A percentile compares a stretch with the other conserved stretches of the same genome.
These are phyloP conservation scores for Fusarium bulbicola DNA, from an alignment of 2,329 filamentous ascomycete species.

Conservation along the genomic window DNA sequence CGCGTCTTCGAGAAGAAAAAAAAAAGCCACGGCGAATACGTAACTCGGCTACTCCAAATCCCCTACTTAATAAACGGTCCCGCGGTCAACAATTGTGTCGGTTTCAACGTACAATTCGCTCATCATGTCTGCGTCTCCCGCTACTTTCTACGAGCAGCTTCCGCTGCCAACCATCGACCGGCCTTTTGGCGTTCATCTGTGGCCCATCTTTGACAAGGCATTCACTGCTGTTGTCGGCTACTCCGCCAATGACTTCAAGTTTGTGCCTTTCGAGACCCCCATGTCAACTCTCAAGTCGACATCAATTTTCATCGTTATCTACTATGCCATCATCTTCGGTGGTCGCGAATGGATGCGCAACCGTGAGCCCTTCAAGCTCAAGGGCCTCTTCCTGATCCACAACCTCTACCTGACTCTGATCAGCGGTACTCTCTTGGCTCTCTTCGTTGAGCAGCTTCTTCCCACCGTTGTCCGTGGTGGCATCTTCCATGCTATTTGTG, in stretches of 20 bases:
- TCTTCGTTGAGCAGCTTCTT: slow-evolving; percentile 92
- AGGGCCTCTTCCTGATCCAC: slow-evolving; percentile 91
- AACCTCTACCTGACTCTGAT: slow-evolving; percentile 93
- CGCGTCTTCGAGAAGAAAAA: slow-evolving; percentile 25
- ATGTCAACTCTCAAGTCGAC: slow-evolving; percentile 91
- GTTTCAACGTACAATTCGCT: slow-evolving; percentile 26
- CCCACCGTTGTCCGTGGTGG: slow-evolving; percentile 83
- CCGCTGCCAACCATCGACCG: slow-evolving; percentile 85
- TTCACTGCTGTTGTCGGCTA: slow-evolving; percentile 83
- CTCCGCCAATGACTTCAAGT: slow-evolving; percentile 85
- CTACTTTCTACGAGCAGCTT: slow-evolving; percentile 63
- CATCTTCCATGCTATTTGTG: slow-evolving; percentile 89
- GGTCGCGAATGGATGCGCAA: slow-evolving; percentile 93
- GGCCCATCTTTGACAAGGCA: slow-evolving; percentile 92
- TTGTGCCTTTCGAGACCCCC: slow-evolving; percentile 81
- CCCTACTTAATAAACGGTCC: slow-evolving; percentile 27
- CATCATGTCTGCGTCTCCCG: slow-evolving; percentile 51
- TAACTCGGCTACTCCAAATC: slow-evolving; percentile 7
- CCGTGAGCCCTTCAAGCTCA: slow-evolving; percentile 85
- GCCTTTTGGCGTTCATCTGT: slow-evolving; percentile 89
- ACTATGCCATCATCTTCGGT: slow-evolving; percentile 94
- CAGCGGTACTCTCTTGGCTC: slow-evolving; percentile 79
- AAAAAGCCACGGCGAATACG: slow-evolving; percentile 35
- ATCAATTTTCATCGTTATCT: slow-evolving; percentile 80
- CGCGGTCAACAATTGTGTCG: slow-evolving; percentile 13